These are phyloP conservation scores for Candida ponderosae DNA, from an alignment of 805 yeast species.

Conservation along the genomic window DNA sequence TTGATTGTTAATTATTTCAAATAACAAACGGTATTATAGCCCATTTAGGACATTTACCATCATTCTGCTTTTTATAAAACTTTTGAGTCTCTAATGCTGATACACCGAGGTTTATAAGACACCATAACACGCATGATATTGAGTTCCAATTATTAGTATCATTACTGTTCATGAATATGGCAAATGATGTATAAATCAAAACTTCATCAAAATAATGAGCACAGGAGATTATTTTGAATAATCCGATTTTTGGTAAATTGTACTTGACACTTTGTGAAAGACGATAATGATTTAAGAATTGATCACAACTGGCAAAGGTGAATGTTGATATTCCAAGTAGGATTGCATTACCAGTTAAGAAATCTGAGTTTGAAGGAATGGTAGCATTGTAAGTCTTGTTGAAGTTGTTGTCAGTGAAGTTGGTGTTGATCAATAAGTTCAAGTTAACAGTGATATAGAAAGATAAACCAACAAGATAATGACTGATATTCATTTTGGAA, in stretches of 20 bases:
- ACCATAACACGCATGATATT: conserved; percentile 20
- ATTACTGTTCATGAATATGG: conserved; percentile 9
- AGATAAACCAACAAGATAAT: conserved; percentile 56
- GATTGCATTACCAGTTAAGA: neutral
- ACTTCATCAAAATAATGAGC: conserved; percentile 72
- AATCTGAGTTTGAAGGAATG: conserved; percentile 1
- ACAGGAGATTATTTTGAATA: conserved; percentile 44
- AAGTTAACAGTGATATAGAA: conserved; percentile 46
- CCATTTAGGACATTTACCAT: conserved; percentile 20
- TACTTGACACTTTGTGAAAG: conserved; percentile 23
- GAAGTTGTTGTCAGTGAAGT: conserved; percentile 11
- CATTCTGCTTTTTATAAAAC: conserved; percentile 30
- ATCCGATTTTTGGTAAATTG: conserved; percentile 41
- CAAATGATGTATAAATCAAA: conserved; percentile 37
- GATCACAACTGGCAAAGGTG: conserved; percentile 32
- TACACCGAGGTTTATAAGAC: conserved; percentile 38
- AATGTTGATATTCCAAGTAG: conserved; percentile 13
- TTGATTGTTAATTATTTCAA: conserved; percentile 5
- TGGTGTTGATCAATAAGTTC: conserved; percentile 23
- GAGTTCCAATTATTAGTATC: conserved; percentile 13
- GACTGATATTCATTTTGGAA: conserved; percentile 56
- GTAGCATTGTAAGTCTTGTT: too few relatives aligned
- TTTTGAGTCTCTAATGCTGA: conserved; percentile 46
- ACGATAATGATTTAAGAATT: conserved; percentile 24
- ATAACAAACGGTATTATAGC: conserved; percentile 31